Evolutionary conservation across 352 stramenopile genomes (phyloP), one percentile per base, ranked within the genome.

Genomic region (Phytophthora pinifolia): DNA sequence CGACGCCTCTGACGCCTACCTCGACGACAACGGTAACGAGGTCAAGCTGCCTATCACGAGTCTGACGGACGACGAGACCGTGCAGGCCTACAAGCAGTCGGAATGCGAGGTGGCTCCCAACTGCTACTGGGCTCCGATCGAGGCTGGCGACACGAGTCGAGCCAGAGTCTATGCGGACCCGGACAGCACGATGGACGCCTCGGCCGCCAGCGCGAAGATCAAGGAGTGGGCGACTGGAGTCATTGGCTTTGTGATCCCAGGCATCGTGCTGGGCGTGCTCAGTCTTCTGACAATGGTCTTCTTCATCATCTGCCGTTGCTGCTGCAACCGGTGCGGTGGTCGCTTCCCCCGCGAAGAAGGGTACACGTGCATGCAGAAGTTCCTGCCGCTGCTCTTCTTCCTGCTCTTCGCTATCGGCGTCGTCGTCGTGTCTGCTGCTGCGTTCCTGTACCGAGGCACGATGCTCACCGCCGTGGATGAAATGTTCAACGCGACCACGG

Each of bases 241-340:
- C 27, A 54, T 72, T 36, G 70, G 76, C 18, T 86, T 86, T 29
- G 56, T 80, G 17, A 74, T 85, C 10, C 77, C 80, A 0, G 75
- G 76, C 5, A 73, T 87, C 10, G 73, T 86, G 9, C 54, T 90
- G 33, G 57, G 54, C 1, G 72, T 83, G 14, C 51, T 90, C 20
- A 86, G 74, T 54, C 9, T 90, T 20, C 54, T 90, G 31, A 88
- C 74, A 25, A 83, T 88, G 64, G 47, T 90, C 6, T 76, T 90
- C 43, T 90, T 88, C 52, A 34, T 88, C 15, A 65, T 87, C n/a
- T 88, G 76, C 25, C 80, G 80, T 39, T 90, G 76, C 65, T 88
- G 80, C 63, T 90, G 80, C 76, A 88, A 88, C 62, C 65, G 67
- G 30, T 90, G 80, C 33, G 76, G 80, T 12, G 76, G 77, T 7